phyloP scores from a whole-genome alignment of 2,329 filamentous ascomycete genomes.

The Annulohypoxylon truncatum region DNA sequence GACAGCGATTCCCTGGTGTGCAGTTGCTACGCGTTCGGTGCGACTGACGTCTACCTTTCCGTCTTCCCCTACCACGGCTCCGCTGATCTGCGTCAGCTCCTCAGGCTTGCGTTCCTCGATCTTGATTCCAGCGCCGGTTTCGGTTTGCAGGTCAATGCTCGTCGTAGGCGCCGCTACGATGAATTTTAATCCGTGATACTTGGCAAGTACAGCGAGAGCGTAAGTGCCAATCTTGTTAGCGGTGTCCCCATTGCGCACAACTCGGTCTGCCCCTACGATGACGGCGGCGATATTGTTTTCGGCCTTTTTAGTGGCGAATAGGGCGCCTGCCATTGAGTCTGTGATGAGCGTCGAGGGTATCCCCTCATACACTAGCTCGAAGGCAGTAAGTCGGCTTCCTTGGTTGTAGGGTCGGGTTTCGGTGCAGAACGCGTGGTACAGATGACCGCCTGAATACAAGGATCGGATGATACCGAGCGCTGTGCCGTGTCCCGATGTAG shows the following conservation, averaged over 20 bases:
- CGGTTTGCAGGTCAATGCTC: constrained; percentile 87
- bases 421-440: constrained; percentile 92
- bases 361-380: constrained; percentile 92
- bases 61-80: constrained; percentile 74
- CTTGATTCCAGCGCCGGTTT: constrained; percentile 80
- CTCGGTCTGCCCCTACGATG: constrained; percentile 93
- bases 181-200: constrained; percentile 90
- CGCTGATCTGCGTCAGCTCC: constrained; percentile 87
- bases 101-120: constrained; percentile 87
- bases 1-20: constrained; percentile 80
- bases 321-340: constrained; percentile 93
- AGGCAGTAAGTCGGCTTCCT: constrained; percentile 92
- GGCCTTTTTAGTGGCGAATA: constrained; percentile 74
- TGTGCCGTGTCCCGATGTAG: constrained; percentile 97
- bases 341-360: constrained; percentile 94
- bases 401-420: constrained; percentile 99
- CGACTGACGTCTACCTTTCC: constrained; percentile 71
- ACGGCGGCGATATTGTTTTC: constrained; percentile 82
- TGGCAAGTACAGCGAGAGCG: constrained; percentile 88
- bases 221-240: constrained; percentile 99
- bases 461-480: constrained; percentile 93
- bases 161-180: constrained; percentile 94
- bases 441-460: constrained; percentile 71
- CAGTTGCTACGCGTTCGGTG: constrained; percentile 81
- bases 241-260: constrained; percentile 96